Evolutionary conservation across 192 early-diverging fungal species (phyloP), one percentile per base, ranked within the genome.

Genomic region (Podila epicladia): DNA sequence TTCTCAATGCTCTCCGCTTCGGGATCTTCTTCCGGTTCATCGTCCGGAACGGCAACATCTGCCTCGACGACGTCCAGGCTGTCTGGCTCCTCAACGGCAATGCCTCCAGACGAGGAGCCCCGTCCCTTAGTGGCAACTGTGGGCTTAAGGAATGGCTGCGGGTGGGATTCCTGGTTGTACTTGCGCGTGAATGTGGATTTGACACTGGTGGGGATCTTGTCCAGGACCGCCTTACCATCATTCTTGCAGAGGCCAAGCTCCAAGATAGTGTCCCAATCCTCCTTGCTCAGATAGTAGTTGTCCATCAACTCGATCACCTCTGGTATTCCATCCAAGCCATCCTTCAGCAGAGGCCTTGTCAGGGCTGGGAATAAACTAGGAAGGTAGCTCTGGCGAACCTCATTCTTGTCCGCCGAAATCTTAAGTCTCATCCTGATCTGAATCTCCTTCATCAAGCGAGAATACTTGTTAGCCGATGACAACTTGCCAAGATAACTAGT

Each of bases 241-340:
- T 85, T 85, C 22, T 71, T 64, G 4, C 83, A 86, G 35, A 97
- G 58, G 12, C 92, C 91, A 50, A 99, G 73, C 72, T 97, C 96
- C 82, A 94, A 62, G 58, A 99, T 88, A 0, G 91, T 76, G n/a
- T 98, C 97, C 83, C 91, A 92, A 73, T 96, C 91, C 48, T 99
- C 97, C 72, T 91, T 92, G 71, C 83, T 93, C 61, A 99, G 82
- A 65, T 93, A 96, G 83, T 99, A 99, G 17, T 91, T 89, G 72
- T 99, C 97, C 96, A 99, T 96, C 8, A 88, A 76, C 11, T 92
- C 69, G 32, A 98, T 93, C n/a, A 96, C 92, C 9, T 90, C 84
- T 6, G 83, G 77, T 41, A 95, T 90, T 0, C 90, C 93, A 9
- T 87, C 90, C 75, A 83, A 61, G 35, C 82, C 84, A 4, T 73